Base-by-base conservation (phyloP, 2,329 filamentous ascomycete species). In the Paraphoma sp. region DNA sequence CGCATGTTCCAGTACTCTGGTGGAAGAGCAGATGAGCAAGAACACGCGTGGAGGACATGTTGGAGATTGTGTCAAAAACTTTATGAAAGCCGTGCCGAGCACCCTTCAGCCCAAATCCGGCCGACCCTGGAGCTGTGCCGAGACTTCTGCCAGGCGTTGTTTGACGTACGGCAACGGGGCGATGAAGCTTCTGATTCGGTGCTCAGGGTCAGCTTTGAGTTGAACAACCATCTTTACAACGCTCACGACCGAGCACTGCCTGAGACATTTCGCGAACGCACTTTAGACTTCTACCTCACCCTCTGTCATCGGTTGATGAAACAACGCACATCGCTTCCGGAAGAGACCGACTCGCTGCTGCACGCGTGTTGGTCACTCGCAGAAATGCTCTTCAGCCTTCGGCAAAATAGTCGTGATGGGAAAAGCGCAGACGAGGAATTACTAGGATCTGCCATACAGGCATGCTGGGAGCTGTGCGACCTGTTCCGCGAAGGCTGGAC, bases 301-400 rank as follows among this genome's bases (percentile, higher is more conserved):
- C 77, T 98, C 2, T 97, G 94, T 70, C 94, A 97, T 75, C 88
- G 94, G 40, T 79, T 97, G n/a, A 97, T 97, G 93, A 97, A 96
- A 75, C 92, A 97, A 75, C 86, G 91, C 54, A 90, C 86, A 51
- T 89, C 91, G 29, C 77, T 93, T 2, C 88, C 87, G 0, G 89
- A 90, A 60, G 92, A 97, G 69, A 94, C 92, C 0, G 93, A 97
- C 73, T 88, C 91, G 6, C 82, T 97, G 4, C 83, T 97, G 3
- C 86, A 89, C 53, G 91, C 93, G 18, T 97, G 93, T 72, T 97
- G 94, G 94, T 86, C 89, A 3, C 79, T 98, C 11, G 92, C 93
- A 7, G 93, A 97, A 76, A 96, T 96, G 88, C 85, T 98, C 0
- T 97, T 97, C 76, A 96, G 88, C 72, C 83, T 98, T 41, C 88